These are phyloP conservation scores for Cyberlindnera petersonii DNA, from an alignment of 805 yeast genomes.

Conservation along the genomic window DNA sequence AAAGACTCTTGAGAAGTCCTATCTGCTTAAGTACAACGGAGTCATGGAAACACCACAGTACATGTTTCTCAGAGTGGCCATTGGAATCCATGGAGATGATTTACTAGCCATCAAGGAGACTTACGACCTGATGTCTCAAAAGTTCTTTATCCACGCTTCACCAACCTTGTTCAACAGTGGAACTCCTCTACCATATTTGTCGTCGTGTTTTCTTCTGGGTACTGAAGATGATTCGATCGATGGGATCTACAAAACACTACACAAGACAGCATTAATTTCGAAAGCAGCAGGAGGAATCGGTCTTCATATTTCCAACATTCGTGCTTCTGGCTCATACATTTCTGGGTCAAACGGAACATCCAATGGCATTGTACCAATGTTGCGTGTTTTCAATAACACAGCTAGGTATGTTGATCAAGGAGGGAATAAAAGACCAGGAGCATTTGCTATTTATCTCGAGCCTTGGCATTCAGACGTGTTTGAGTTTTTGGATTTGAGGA, in stretches of 20 bases:
- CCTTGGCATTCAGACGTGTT: constrained; percentile 97
- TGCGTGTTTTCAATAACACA: constrained; percentile 90
- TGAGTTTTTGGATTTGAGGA: constrained; percentile 80
- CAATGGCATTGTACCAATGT: constrained; percentile 91
- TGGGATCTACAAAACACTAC: constrained; percentile 87
- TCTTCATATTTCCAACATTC: constrained; percentile 78
- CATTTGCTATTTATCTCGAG: constrained; percentile 89
- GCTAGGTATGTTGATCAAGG: constrained; percentile 98
- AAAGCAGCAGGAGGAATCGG: constrained; percentile 97
- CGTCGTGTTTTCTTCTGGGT: constrained; percentile 90
- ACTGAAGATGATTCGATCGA: constrained; percentile 95
- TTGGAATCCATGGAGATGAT: constrained; percentile 81
- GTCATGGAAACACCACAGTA: constrained; percentile 87
- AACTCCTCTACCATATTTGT: constrained; percentile 75
- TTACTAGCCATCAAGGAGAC: constrained; percentile 74
- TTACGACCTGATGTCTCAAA: constrained; percentile 80
- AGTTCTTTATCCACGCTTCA: constrained; percentile 89
- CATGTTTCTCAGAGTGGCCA: constrained; percentile 83
- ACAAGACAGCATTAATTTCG: constrained; percentile 84
- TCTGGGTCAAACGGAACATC: constrained; percentile 93
- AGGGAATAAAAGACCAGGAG: constrained; percentile 97
- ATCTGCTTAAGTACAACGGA: constrained; percentile 62
- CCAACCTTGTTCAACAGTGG: constrained; percentile 96
- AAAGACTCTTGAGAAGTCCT: constrained; percentile 85
- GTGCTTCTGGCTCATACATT: constrained; percentile 86